These are phyloP conservation scores for Arthrobotrys iridis DNA, from an alignment of 2,329 filamentous ascomycete species.

Conservation along the genomic window DNA sequence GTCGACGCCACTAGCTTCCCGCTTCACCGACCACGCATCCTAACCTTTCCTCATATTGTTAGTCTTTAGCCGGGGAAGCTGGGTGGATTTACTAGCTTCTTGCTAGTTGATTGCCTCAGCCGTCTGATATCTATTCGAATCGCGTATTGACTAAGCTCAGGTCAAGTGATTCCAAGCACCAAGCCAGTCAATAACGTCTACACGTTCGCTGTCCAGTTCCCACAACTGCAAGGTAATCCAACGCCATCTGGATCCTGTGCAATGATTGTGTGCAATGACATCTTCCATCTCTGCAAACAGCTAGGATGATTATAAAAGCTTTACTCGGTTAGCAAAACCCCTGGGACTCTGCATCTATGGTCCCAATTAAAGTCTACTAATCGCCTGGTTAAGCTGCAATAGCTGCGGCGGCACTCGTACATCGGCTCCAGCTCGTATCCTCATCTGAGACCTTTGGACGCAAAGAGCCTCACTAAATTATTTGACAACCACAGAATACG, in stretches of 20 bases:
- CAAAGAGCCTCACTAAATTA: constrained; percentile 2
- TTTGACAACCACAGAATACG: neutral
- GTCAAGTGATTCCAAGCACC: neutral
- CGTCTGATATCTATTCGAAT: constrained; percentile 33
- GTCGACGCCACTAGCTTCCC: neutral
- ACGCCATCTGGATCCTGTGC: neutral
- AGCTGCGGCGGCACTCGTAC: neutral
- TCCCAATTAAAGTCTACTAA: constrained; percentile 6
- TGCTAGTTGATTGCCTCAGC: neutral
- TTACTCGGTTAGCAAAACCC: constrained; percentile 1
- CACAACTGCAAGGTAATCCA: constrained; percentile 37
- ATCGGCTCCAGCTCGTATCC: neutral
- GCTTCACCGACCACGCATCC: neutral
- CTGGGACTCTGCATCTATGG: neutral
- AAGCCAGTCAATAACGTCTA: neutral
- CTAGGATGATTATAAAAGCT: neutral
- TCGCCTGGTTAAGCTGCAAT: constrained; percentile 13
- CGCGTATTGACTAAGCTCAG: neutral
- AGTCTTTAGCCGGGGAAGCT: constrained; percentile 12
- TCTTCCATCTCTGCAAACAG: neutral
- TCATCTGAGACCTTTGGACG: neutral
- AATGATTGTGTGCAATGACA: constrained; percentile 1
- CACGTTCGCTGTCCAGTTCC: constrained; percentile 10
- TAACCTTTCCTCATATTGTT: constrained; percentile 5
- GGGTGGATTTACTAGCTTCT: constrained; percentile 3